Conservation (phyloP, 495 filamentous ascomycete species). For the Hypoxylon fragiforme region DNA sequence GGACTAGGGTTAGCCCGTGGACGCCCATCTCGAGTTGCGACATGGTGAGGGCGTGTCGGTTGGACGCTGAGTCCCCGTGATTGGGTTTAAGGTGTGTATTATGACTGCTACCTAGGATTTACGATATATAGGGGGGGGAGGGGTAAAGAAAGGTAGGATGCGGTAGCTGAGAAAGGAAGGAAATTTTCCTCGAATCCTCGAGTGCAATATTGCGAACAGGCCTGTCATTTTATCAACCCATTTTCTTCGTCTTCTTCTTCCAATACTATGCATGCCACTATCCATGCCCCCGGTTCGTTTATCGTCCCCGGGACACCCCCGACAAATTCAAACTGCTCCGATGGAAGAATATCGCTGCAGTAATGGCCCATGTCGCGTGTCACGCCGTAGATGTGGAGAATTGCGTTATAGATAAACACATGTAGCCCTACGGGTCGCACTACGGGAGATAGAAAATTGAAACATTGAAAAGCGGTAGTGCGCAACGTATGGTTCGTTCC, state of each 20-base stretch:
- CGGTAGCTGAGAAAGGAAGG: neutral
- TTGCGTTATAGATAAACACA: conserved; percentile 20
- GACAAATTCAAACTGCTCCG: neutral
- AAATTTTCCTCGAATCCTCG: neutral
- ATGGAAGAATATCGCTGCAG: neutral
- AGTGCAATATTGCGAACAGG: neutral
- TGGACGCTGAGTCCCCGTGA: neutral
- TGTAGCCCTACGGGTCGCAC: no score
- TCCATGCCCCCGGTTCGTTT: neutral
- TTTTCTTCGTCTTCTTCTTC: neutral
- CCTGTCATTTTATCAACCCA: neutral
- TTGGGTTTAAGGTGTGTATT: neutral
- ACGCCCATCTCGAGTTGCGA: conserved; percentile 22
- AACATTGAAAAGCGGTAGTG: neutral
- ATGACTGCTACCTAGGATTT: no score
- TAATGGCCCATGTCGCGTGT: conserved; percentile 18
- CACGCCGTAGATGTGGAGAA: conserved; percentile 21
- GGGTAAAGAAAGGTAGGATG: neutral
- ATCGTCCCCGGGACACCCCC: conserved; percentile 19
- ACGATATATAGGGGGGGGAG: no score
- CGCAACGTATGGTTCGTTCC: no score
- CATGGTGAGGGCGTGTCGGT: conserved; percentile 1
- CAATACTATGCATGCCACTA: no score
- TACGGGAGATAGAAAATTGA: neutral
- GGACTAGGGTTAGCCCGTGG: conserved; percentile 26